These are phyloP conservation scores for Kluyveromyces marxianus DNA, from an alignment of 1,139 yeast genomes.

Conservation along the genomic window DNA sequence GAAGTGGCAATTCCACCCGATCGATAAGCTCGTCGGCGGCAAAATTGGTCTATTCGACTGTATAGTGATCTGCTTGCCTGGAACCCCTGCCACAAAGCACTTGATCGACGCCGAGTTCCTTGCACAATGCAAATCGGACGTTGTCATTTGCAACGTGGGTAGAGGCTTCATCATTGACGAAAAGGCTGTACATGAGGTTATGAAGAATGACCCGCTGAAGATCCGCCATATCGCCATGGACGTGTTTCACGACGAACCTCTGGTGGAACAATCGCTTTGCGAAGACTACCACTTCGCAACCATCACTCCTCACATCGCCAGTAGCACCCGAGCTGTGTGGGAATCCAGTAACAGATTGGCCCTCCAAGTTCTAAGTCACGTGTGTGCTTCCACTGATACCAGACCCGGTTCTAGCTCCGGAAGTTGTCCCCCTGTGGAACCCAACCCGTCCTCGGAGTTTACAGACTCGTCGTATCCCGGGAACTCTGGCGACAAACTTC, in stretches of 20 bases:
- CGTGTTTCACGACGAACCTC: conserved; percentile 74
- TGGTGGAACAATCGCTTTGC: conserved; percentile 42
- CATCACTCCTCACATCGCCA: conserved; percentile 73
- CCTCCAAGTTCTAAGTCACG: conserved; percentile 13
- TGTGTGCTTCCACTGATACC: conserved; percentile 3
- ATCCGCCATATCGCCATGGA: conserved; percentile 72
- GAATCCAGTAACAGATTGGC: conserved; percentile 30
- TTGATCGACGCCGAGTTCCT: conserved; percentile 47
- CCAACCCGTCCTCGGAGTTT: too few relatives aligned
- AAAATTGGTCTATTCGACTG: conserved; percentile 38
- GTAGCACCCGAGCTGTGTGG: conserved; percentile 51
- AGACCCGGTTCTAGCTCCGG: background rate
- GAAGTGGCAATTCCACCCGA: conserved; percentile 19
- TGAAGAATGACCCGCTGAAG: conserved; percentile 53
- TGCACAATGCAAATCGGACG: conserved; percentile 39
- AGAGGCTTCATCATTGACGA: conserved; percentile 72
- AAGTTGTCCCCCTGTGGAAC: too few relatives aligned
- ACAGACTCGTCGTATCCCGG: too few relatives aligned
- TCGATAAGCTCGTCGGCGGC: conserved; percentile 33
- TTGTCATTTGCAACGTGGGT: conserved; percentile 69
- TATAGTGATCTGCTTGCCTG: conserved; percentile 63
- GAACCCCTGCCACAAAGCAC: conserved; percentile 50
- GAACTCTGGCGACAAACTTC: too few relatives aligned
- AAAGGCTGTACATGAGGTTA: conserved; percentile 47
- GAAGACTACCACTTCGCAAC: conserved; percentile 48